Conservation (phyloP, 2,329 filamentous ascomycete species). For the Zymoseptoria passerinii region DNA sequence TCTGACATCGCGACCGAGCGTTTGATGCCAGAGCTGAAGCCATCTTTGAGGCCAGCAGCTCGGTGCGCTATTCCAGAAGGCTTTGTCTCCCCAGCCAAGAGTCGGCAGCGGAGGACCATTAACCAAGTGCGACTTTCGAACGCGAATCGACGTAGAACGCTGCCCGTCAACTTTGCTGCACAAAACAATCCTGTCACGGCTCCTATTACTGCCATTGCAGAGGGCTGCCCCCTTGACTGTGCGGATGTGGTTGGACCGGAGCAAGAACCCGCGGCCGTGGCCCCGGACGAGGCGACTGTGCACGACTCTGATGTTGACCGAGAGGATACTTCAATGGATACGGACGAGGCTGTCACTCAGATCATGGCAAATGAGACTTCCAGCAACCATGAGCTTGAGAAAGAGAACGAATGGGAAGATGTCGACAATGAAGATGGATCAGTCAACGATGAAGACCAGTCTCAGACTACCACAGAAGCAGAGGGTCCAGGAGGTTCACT, state of each 20-base stretch:
- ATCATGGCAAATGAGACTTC: not conserved
- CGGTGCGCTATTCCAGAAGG: slow-evolving; percentile 20
- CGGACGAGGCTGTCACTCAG: not conserved
- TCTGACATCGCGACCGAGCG: not conserved
- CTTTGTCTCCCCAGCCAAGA: slow-evolving; percentile 25
- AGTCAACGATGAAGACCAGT: not conserved
- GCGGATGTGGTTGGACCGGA: not conserved
- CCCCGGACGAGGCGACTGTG: not conserved
- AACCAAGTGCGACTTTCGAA: slow-evolving; percentile 12
- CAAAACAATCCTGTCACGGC: not conserved
- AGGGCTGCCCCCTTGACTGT: not conserved
- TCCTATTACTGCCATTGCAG: not conserved
- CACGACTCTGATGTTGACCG: not conserved
- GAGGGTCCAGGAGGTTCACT: not conserved
- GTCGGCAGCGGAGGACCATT: slow-evolving; percentile 15
- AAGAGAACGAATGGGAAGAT: slow-evolving; percentile 20
- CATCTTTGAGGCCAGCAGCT: not conserved
- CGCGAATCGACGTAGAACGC: slow-evolving; percentile 20
- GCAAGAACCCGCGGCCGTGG: not conserved
- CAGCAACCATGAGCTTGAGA: not conserved
- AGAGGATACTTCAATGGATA: not conserved
- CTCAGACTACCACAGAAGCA: not conserved
- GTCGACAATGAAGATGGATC: slow-evolving; percentile 10
- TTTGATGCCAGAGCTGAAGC: not conserved
- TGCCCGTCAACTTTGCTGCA: slow-evolving; percentile 24